These are phyloP conservation scores for Agrocybe chaxingu DNA, from an alignment of 768 basidiomycete species.

Conservation along the genomic window DNA sequence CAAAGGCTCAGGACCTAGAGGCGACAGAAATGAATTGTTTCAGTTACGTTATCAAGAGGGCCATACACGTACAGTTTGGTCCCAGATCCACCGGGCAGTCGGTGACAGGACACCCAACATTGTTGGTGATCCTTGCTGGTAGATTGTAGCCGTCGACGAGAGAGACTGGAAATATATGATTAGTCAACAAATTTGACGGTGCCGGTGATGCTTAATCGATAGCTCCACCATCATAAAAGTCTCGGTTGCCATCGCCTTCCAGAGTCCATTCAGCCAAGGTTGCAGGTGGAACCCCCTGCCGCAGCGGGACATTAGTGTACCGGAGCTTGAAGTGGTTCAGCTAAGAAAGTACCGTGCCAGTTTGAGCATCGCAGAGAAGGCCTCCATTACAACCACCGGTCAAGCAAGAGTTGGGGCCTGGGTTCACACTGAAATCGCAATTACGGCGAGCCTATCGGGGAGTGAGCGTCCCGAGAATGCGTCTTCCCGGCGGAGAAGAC, in stretches of 20 bases:
- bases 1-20: conserved; percentile 45
- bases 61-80: conserved; percentile 31
- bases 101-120: conserved; percentile 49
- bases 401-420: conserved; percentile 57
- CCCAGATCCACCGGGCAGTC: conserved; percentile 62
- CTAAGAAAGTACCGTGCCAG: conserved; percentile 42
- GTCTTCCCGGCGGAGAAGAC: conserved; percentile 1
- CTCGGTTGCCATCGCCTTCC: conserved; percentile 33
- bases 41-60: not conserved
- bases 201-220: not conserved
- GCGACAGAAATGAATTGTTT: conserved; percentile 2
- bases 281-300: conserved; percentile 62
- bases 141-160: conserved; percentile 67
- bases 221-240: conserved; percentile 58
- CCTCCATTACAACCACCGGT: conserved; percentile 72
- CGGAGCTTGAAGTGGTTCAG: not conserved
- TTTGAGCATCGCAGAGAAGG: conserved; percentile 47
- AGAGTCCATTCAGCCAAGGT: conserved; percentile 71
- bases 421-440: conserved; percentile 56
- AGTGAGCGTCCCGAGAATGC: not conserved
- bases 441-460: conserved; percentile 52
- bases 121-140: conserved; percentile 56
- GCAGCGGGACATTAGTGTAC: not conserved
- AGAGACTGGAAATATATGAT: conserved; percentile 39
- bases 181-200: not conserved